Evolutionary conservation across 2,329 filamentous ascomycete genomes (phyloP).

Genomic region (Pyricularia sp.): DNA sequence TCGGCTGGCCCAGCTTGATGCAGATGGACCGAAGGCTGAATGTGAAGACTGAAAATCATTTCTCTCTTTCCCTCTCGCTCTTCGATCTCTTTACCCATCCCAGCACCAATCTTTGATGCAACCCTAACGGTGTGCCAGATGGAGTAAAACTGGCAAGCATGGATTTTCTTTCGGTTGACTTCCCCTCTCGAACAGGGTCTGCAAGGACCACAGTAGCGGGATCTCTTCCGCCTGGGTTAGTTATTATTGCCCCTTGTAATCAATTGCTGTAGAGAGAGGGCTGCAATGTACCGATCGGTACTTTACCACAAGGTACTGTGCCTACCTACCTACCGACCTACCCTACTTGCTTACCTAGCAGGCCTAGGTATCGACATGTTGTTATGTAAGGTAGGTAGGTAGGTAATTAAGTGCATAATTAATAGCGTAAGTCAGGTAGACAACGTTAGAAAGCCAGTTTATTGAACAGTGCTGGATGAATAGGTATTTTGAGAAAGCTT

Average conservation of each 20-base stretch:
- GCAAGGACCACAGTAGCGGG: not conserved
- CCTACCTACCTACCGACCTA: no score
- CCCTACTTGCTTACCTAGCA: no score
- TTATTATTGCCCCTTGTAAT: not conserved
- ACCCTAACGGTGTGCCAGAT: not conserved
- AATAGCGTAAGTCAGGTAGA: no score
- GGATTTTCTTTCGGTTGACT: not conserved
- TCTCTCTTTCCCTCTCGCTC: not conserved
- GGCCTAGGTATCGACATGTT: no score
- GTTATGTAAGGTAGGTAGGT: no score
- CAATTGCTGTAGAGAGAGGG: not conserved
- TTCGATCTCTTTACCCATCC: not conserved
- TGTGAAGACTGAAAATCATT: not conserved
- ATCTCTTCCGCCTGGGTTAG: not conserved
- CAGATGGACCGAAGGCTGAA: not conserved
- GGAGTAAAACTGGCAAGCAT: not conserved
- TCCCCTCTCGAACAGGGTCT: not conserved
- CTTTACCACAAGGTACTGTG: no score
- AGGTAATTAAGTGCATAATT: no score
- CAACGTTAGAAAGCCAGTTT: no score
- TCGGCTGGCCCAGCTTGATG: not conserved
- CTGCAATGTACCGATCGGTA: no score
- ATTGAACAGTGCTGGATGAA: no score
- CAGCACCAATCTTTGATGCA: not conserved
- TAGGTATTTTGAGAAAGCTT: no score